These are phyloP conservation scores for Candida yuanshanica DNA, from an alignment of 805 yeast species.

Conservation along the genomic window DNA sequence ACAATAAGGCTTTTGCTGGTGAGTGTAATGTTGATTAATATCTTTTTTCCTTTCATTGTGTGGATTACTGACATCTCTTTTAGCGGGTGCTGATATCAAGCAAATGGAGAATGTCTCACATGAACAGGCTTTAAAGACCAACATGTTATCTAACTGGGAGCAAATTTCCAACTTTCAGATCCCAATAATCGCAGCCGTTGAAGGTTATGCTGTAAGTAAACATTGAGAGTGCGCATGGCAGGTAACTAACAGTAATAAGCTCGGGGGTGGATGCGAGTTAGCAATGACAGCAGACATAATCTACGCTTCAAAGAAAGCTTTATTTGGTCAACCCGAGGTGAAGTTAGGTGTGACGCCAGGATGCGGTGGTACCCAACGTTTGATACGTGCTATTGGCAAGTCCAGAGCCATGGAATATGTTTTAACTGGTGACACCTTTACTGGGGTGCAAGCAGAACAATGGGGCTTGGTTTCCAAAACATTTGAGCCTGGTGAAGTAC, in stretches of 20 bases:
- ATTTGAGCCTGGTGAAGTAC: conserved; percentile 32
- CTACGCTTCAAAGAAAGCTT: conserved; percentile 42
- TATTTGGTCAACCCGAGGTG: conserved; percentile 52
- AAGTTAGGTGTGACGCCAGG: conserved; percentile 47
- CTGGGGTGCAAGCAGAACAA: conserved; percentile 38
- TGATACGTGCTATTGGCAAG: conserved; percentile 43
- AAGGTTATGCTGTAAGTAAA: conserved; percentile 38
- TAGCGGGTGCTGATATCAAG: conserved; percentile 52
- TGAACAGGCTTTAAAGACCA: conserved; percentile 29
- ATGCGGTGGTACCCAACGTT: conserved; percentile 50
- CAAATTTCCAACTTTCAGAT: conserved; percentile 32
- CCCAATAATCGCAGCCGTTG: conserved; percentile 51
- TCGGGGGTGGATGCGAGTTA: conserved; percentile 53
- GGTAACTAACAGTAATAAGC: too few relatives aligned
- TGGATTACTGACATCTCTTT: conserved; percentile 2
- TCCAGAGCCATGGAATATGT: conserved; percentile 43
- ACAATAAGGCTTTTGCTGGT: conserved; percentile 39
- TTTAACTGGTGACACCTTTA: conserved; percentile 40
- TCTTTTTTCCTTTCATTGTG: not conserved
- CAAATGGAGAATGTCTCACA: conserved; percentile 38
- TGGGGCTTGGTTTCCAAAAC: conserved; percentile 45
- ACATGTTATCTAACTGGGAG: conserved; percentile 36
- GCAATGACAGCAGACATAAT: conserved; percentile 47
- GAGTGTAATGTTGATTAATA: not conserved
- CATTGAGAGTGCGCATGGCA: too few relatives aligned